Evolutionary conservation across 2,329 filamentous ascomycete genomes (phyloP), one percentile per base, ranked within the genome.

Genomic region (Sphaerulina vaccinii): DNA sequence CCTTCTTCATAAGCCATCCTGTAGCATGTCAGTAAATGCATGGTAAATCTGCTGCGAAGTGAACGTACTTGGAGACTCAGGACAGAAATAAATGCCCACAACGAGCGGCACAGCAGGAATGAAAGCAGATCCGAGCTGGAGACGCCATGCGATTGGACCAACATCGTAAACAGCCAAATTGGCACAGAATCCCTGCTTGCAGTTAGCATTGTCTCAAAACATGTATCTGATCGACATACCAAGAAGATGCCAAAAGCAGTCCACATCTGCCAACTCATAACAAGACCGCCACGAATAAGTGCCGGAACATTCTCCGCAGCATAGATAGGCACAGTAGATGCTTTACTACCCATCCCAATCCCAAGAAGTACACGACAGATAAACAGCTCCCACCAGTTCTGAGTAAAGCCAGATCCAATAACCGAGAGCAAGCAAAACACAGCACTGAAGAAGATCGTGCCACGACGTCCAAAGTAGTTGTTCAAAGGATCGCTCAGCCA

Each of bases 391-490:
- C 63, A 57, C 74, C 74, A 87, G 29, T 69, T 80, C 57, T 84
- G 81, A 6, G 76, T 75, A 13, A 81, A 61, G 0, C 77, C 86
- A 46, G 79, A 83, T n/a, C 84, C 86, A 56, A 90, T 81, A 1
- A 86, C 82, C 1, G 86, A 77, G 65, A 86, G 77, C 23, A 88
- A 72, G 63, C 80, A 85, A 64, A 87, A 84, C 58, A 73, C 45
- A 2, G 68, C 70, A 5, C 65, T 63, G 51, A 73, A 27, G 50
- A 73, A 72, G 21, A 74, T 71, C 0, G 68, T 68, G 1, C 67
- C 68, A 2, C 71, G 65, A 24, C 72, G 64, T 18, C 66, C 66
- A 24, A 66, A 44, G 54, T 61, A 64, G 52, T 59, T 51, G 50
- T 68, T 68, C 41, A 62, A 69, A 81, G 61, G 61, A 3, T 83